These are phyloP conservation scores for Chloranthus sessilifolius DNA, from an alignment of 164 flowering plant genomes.

Conservation along the genomic window DNA sequence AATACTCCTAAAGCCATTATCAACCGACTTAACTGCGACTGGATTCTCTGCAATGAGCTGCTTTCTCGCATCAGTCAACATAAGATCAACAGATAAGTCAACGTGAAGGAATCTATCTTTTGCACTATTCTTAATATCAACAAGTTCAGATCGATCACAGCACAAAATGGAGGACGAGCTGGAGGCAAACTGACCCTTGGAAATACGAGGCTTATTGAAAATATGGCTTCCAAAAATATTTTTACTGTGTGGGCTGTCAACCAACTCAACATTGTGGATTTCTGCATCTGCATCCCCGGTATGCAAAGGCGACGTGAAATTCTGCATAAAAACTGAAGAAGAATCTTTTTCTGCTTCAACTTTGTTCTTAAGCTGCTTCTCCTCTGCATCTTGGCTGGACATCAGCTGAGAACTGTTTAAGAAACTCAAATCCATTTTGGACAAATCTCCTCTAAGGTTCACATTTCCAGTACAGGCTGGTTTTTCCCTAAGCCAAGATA, in stretches of 20 bases:
- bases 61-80: constrained; percentile 21
- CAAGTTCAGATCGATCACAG: constrained; percentile 13
- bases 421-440: too few species aligned
- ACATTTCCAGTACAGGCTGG: constrained; percentile 10
- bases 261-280: constrained; percentile 17
- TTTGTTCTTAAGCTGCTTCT: constrained; percentile 11
- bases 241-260: constrained; percentile 18
- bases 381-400: neutral
- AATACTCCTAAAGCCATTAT: constrained; percentile 2
- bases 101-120: constrained; percentile 36
- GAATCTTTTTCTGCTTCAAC: constrained; percentile 18
- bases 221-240: constrained; percentile 63
- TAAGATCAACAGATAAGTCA: constrained; percentile 44
- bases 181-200: constrained; percentile 23
- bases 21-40: constrained; percentile 20
- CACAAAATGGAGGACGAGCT: constrained; percentile 15
- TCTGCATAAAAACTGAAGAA: constrained; percentile 13
- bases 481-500: constrained; percentile 30
- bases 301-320: constrained; percentile 16
- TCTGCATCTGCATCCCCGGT: too few species aligned
- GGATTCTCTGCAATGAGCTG: constrained; percentile 14
- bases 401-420: too few species aligned
- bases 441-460: constrained; percentile 12
- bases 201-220: constrained; percentile 27
- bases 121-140: constrained; percentile 16